Base-by-base conservation (phyloP, 176 grass and related monocot genomes). In the Carex scoparia region DNA sequence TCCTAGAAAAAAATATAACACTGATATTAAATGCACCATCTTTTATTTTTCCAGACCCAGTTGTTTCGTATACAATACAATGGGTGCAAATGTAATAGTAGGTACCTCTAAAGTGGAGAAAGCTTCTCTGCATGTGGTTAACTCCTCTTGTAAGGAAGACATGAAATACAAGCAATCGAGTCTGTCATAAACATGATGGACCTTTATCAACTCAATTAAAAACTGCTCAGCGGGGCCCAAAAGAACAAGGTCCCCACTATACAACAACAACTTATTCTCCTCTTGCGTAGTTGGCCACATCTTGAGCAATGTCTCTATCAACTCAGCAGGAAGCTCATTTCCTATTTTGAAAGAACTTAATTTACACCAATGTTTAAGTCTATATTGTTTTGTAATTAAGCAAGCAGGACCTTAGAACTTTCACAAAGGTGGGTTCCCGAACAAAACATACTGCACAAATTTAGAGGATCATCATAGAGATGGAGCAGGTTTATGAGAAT, bases 161-260 rank as follows among this genome's bases (percentile, higher is more conserved):
- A 90, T 95, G 90, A 95, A 95, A 61, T 90, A 93, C 70, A 95
- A 84, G 53, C 83, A 87, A 84, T 99, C 91, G 16, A 95, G 71
- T 44, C 96, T 87, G 55, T 94, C 91, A 51, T 85, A 99, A 83
- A 87, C 65, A 85, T 94, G 85, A 65, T 91, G 85, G 51, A 94
- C 90, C 71, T 92, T 91, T 32, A 99, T 87, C 65, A 92, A 84
- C 60, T 65, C 67, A 60, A 87, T 95, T 80, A 95, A 72, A 67
- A 95, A 95, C 62, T 92, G 93, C 74, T 99, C 96, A 13, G 93
- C 91, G 57, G 91, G 84, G 33, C 91, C 91, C 87, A 99, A 90
- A 68, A 93, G 85, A 57, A 77, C 65, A 18, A 82, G 55, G 83
- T 95, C 91, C 33, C 91, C 85, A 69, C 70, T 92, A 86, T 92